Conservation (phyloP, 805 yeast species). For the Candida boleticola region DNA sequence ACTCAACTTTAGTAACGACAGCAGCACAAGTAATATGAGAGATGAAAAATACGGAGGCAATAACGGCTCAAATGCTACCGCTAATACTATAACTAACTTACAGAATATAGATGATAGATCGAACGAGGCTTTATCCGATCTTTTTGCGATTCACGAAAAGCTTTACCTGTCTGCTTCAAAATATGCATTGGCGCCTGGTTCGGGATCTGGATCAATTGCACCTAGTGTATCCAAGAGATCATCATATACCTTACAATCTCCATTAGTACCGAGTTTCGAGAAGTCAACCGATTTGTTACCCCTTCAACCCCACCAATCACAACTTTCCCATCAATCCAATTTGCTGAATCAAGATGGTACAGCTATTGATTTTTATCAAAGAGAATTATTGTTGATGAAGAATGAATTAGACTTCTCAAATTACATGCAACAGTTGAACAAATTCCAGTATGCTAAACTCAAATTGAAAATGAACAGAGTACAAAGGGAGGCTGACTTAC, state of each 20-base stretch:
- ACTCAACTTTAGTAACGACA: neutral
- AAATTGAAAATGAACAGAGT: conserved; percentile 11
- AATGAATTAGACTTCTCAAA: conserved; percentile 63
- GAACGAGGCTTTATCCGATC: conserved; percentile 19
- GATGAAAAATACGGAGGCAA: neutral
- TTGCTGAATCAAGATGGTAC: conserved; percentile 13
- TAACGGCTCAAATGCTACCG: neutral
- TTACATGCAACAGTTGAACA: conserved; percentile 48
- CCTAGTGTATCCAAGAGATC: neutral
- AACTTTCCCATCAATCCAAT: neutral
- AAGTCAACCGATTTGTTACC: neutral
- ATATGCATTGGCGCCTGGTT: neutral
- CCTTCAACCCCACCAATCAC: neutral
- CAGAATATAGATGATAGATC: neutral
- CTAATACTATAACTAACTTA: neutral
- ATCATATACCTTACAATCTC: conserved; percentile 2
- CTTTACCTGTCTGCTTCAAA: conserved; percentile 17
- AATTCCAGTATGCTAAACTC: conserved; percentile 21
- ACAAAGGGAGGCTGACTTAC: conserved; percentile 11
- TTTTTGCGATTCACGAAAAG: conserved; percentile 33
- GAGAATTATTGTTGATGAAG: conserved; percentile 54
- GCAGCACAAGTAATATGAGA: neutral
- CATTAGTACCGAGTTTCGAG: neutral
- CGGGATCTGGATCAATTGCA: neutral
- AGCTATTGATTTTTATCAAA: conserved; percentile 46